These are phyloP conservation scores for Stagonosporopsis cucurbitacearum DNA, from an alignment of 2,329 filamentous ascomycete genomes.

Conservation along the genomic window DNA sequence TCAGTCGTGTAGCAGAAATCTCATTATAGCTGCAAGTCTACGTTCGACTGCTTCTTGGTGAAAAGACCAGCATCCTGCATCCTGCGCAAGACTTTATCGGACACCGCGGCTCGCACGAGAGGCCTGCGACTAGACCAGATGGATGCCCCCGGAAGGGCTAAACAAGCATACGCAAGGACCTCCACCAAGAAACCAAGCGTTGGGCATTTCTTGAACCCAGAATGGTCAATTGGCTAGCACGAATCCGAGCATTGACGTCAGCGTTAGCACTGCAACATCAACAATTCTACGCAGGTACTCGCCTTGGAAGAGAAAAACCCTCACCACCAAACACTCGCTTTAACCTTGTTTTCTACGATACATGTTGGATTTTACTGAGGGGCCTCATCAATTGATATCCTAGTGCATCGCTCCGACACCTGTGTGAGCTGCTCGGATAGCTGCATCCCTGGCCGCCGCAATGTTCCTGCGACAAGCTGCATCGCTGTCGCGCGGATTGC, in stretches of 20 bases:
- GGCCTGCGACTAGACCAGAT: constrained; percentile 25
- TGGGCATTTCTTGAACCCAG: constrained; percentile 2
- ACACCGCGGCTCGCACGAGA: constrained; percentile 1
- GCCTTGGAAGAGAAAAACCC: constrained; percentile 1
- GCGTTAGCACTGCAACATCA: not conserved
- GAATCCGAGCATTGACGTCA: constrained; percentile 8
- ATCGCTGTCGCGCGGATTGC: constrained; percentile 37
- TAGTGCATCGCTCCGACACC: not conserved
- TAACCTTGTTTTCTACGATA: not conserved
- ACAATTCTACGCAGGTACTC: constrained; percentile 9
- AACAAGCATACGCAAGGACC: constrained; percentile 3
- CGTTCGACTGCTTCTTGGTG: not conserved
- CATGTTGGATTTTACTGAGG: not conserved
- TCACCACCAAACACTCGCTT: constrained; percentile 6
- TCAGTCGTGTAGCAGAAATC: not conserved
- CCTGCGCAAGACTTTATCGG: not conserved
- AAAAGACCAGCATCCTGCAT: not conserved
- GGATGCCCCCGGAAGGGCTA: constrained; percentile 20
- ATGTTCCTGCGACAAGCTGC: constrained; percentile 43
- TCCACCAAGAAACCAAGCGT: constrained; percentile 2
- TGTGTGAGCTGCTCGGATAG: constrained; percentile 6
- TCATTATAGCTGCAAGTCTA: not conserved
- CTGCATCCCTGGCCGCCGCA: constrained; percentile 15
- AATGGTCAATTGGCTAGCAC: constrained; percentile 4
- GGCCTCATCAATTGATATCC: constrained; percentile 9